These are phyloP conservation scores for Penicillium chermesinum DNA, from an alignment of 495 filamentous ascomycete species.

Conservation along the genomic window DNA sequence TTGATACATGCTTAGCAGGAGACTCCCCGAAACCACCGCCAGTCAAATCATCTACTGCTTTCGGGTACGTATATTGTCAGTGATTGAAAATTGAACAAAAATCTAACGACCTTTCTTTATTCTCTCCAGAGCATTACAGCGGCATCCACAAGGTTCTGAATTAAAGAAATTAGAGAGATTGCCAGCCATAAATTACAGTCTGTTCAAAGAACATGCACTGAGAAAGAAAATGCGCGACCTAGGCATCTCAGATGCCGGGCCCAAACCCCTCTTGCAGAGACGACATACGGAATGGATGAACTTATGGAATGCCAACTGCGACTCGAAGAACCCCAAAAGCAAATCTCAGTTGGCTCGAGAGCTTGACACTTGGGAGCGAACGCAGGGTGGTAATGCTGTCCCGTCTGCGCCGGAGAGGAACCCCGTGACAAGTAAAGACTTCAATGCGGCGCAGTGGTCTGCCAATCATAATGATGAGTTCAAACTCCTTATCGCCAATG, in stretches of 20 bases:
- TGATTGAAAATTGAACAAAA: too few relatives aligned
- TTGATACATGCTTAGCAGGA: conserved; percentile 54
- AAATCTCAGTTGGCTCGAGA: conserved; percentile 70
- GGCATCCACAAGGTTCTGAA: conserved; percentile 8
- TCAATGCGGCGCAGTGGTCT: conserved; percentile 74
- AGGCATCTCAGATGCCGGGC: conserved; percentile 70
- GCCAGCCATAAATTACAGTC: conserved; percentile 71
- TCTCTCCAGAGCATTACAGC: conserved; percentile 22
- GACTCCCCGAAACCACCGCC: conserved; percentile 7
- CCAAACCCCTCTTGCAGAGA: conserved; percentile 60
- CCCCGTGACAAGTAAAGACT: conserved; percentile 70
- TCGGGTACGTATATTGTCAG: conserved; percentile 26
- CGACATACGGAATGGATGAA: conserved; percentile 93
- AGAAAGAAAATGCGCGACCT: conserved; percentile 76
- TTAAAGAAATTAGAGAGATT: conserved; percentile 53
- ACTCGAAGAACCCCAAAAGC: conserved; percentile 64
- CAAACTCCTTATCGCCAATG: conserved; percentile 66
- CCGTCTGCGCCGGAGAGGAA: conserved; percentile 18
- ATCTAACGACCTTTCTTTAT: too few relatives aligned
- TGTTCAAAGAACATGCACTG: conserved; percentile 70
- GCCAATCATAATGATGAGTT: conserved; percentile 67
- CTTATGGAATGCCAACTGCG: conserved; percentile 94
- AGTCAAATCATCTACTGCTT: conserved; percentile 16
- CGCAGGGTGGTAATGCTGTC: conserved; percentile 46
- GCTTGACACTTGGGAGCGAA: conserved; percentile 78